Evolutionary conservation across 495 filamentous ascomycete species (phyloP).

Genomic region (Neurospora sublineolata): DNA sequence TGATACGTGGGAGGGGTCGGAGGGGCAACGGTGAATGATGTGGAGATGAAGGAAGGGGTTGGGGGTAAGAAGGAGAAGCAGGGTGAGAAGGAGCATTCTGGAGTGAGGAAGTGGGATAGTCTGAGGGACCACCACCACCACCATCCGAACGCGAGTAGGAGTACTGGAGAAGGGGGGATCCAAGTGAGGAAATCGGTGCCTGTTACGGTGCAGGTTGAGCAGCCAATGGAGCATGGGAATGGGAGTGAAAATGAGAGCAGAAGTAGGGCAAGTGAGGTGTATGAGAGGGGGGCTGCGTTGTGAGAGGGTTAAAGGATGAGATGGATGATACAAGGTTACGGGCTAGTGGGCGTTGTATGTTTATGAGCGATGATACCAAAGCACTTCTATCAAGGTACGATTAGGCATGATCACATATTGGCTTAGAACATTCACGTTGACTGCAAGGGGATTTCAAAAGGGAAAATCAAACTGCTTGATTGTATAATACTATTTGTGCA

Average conservation of each 20-base stretch:
- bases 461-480: not conserved
- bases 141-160: not conserved
- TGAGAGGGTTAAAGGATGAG: not conserved
- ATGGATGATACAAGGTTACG: not conserved
- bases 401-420: not conserved
- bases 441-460: not conserved
- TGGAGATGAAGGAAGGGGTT: conserved; percentile 12
- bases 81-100: not conserved
- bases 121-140: not conserved
- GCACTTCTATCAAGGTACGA: not conserved
- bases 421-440: not conserved
- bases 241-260: not conserved
- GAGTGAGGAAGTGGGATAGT: not conserved
- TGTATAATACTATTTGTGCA: not conserved
- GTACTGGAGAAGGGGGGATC: not conserved
- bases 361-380: not conserved
- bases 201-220: not conserved
- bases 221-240: not conserved
- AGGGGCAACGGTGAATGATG: conserved; percentile 7
- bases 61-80: not conserved
- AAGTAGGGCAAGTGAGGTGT: not conserved
- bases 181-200: not conserved
- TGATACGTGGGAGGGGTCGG: conserved; percentile 1
- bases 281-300: not conserved
- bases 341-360: not conserved